Evolutionary conservation across 192 early-diverging fungal species (phyloP), one percentile per base, ranked within the genome.

Genomic region (Coemansia erecta): DNA sequence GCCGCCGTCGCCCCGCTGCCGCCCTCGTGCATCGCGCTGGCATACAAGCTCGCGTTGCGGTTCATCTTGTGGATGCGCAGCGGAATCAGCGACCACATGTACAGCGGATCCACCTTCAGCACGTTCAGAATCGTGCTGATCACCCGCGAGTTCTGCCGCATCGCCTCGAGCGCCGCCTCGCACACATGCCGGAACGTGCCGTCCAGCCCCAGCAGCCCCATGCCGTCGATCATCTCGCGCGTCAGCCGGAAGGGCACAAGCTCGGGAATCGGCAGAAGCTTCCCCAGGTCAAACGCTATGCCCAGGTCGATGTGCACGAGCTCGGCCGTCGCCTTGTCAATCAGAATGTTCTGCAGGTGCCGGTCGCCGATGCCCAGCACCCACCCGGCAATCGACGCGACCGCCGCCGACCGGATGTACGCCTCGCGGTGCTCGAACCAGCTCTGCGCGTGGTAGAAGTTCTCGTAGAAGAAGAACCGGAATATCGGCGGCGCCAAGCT

Each of bases 301-400:
- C 94, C 95, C 42, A 96, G 85, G 68, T 98, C 96, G 41, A 98
- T 98, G 68, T 98, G 96, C 35, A 98, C 86, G 12, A 96, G 58
- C 51, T 95, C 94, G 3, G 89, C 96, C 1, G 89, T 86, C 4
- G 64, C 66, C 46, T 80, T 77, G 61, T 98, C 92, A 7, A 98
- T 77, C 55, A 98, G 60, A 21, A 96, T 94, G 69, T 98, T 98
- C 61, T 94, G 90, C 52, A 91, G 64, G 65, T 98, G 96, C 0
- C 96, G 83, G 72, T 98, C 96, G 19, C 95, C 95, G 7, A 97
- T 71, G 8, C 95, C 93, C 53, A 98, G 89, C 14, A 92, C 85
- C 72, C 89, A 94, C 0, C 93, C 94, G 40, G 89, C 85, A 40
- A 97, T 87, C 1, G 93, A 94, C 61, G 86, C 88, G 0, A 89